Evolutionary conservation across 768 basidiomycete genomes (phyloP).

Genomic region (Russula sp.): DNA sequence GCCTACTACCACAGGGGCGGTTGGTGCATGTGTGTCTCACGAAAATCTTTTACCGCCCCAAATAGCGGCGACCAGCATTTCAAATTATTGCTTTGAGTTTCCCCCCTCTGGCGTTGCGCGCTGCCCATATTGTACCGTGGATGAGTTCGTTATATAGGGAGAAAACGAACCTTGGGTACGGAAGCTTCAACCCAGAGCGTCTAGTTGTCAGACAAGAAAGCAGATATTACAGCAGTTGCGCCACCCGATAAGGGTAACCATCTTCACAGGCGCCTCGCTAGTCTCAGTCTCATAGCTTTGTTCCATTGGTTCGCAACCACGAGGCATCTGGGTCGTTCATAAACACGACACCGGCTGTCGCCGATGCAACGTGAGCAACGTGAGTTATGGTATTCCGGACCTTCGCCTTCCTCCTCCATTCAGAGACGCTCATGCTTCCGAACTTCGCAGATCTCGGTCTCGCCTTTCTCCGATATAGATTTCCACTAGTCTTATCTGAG

Average conservation of each 20-base stretch:
- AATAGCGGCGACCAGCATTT: neutral
- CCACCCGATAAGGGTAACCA: neutral
- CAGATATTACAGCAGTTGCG: neutral
- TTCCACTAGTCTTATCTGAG: neutral
- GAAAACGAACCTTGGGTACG: neutral
- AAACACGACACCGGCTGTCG: neutral
- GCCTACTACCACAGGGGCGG: neutral
- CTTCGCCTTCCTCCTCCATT: neutral
- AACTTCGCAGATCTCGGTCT: neutral
- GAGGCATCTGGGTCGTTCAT: constrained; percentile 1
- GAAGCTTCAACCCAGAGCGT: neutral
- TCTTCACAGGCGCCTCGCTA: neutral
- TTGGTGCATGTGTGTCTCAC: neutral
- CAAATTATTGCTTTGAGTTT: constrained; percentile 6
- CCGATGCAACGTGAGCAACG: neutral
- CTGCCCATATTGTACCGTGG: neutral
- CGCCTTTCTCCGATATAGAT: neutral
- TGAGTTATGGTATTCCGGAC: neutral
- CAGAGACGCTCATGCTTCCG: neutral
- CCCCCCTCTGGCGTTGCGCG: neutral
- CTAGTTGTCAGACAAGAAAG: neutral
- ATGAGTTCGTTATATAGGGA: neutral
- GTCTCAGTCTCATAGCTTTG: neutral
- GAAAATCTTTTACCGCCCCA: neutral
- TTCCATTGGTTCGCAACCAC: neutral